Percentiles rank a stretch among this genome's conserved stretches.
These are phyloP conservation scores for Lathyrus aphaca DNA, from an alignment of 306 rosid species.

Conservation along the genomic window DNA sequence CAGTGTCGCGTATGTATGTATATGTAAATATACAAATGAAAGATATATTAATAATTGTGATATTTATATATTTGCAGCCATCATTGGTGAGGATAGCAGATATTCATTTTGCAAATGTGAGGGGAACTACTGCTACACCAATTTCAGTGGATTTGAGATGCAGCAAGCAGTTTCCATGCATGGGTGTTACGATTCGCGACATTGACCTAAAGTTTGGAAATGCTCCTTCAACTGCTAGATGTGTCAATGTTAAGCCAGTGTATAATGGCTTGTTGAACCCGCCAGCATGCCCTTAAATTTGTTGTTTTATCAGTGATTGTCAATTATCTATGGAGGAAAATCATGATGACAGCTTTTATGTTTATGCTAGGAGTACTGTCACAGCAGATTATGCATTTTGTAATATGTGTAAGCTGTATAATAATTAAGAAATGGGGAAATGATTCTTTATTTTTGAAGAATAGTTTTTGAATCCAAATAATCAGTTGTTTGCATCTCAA, in stretches of 20 bases:
- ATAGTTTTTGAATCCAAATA: slow-evolving; percentile 2
- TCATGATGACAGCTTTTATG: not conserved
- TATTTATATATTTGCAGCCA: slow-evolving; percentile 40
- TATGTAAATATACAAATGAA: too few species aligned
- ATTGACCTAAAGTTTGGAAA: slow-evolving; percentile 43
- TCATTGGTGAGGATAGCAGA: slow-evolving; percentile 56
- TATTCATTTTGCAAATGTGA: slow-evolving; percentile 50
- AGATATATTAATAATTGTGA: not conserved
- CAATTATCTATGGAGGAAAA: not conserved
- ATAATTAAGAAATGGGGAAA: not conserved
- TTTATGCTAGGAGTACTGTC: not conserved
- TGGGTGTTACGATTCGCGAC: slow-evolving; percentile 44
- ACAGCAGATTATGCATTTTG: not conserved
- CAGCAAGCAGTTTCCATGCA: slow-evolving; percentile 55
- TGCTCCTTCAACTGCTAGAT: slow-evolving; percentile 36
- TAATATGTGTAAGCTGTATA: not conserved
- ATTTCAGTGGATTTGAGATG: slow-evolving; percentile 58
- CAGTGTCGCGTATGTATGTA: too few species aligned
- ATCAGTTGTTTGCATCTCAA: not conserved
- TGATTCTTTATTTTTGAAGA: not conserved
- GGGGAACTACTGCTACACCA: slow-evolving; percentile 56
- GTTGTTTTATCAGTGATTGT: not conserved
- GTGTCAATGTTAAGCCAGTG: slow-evolving; percentile 45
- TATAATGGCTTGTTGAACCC: slow-evolving; percentile 36
- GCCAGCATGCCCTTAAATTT: slow-evolving; percentile 32